Base-by-base conservation (phyloP, 257 asterid genomes). In the Solanum pimpinellifolium region DNA sequence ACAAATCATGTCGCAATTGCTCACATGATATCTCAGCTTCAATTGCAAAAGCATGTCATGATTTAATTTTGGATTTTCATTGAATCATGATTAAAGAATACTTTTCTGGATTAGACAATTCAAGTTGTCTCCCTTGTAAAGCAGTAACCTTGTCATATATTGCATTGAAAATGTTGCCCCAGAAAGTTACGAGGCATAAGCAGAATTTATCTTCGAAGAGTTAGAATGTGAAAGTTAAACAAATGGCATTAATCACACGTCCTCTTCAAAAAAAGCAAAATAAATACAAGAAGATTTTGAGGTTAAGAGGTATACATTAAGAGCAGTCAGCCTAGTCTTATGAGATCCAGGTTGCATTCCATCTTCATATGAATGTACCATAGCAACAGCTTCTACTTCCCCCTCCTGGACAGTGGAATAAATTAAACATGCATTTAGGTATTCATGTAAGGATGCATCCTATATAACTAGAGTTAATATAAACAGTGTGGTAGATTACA, bases 311-410 rank as follows among this genome's bases (percentile, higher is more conserved):
- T 97, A 86, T 93, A 97, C 99, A 92, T 96, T 96, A 70, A 96
- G 96, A 86, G 99, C 99, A 87, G 95, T 92, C 88, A 97, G 93
- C 88, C 93, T 94, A 39, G 99, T 95, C 93, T 93, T 96, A 90
- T 97, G 98, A 78, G 97, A 97, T 82, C 93, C 96, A 87, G 97
- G 94, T 84, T 95, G 94, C 88, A 83, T 73, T 74, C 97, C 96
- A 86, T 97, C 98, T 88, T 97, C 99, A 83, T 97, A 96, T 85
- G 99, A 97, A 91, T 97, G 98, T 90, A 97, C 93, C 86, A 91
- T 86, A 47, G 97, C 90, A 89, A 92, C 94, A 87, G 96, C 98
- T 92, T 97, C 99, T 88, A 95, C 93, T 87, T 94, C 95, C 86
- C 99, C 99, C 93, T 97, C 99, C 99, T 97, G 94, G 86, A 91